Percentiles rank a stretch among this genome's conserved stretches.
These are phyloP conservation scores for Suillus fuscotomentosus DNA, from an alignment of 768 basidiomycete species.

Conservation along the genomic window DNA sequence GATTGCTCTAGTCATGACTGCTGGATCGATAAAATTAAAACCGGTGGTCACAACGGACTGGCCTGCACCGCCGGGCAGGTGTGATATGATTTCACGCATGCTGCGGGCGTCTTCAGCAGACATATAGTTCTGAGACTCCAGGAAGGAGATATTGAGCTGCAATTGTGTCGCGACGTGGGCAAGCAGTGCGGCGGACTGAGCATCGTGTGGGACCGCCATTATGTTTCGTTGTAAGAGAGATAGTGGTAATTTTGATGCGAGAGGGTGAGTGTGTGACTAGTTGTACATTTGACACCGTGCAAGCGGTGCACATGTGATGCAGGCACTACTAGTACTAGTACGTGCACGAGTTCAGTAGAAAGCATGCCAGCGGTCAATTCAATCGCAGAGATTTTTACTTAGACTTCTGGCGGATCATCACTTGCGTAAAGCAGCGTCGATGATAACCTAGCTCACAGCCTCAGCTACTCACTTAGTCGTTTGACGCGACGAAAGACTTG, in stretches of 20 bases:
- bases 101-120: constrained; percentile 43
- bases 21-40: constrained; percentile 7
- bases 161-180: constrained; percentile 59
- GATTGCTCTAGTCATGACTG: constrained; percentile 8
- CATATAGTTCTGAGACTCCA: constrained; percentile 54
- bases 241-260: neutral
- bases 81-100: constrained; percentile 44
- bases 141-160: constrained; percentile 55
- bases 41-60: constrained; percentile 15
- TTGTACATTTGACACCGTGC: neutral
- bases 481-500: neutral
- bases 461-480: neutral
- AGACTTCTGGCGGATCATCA: neutral
- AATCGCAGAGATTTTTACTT: neutral
- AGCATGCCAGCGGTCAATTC: neutral
- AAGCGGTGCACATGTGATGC: neutral
- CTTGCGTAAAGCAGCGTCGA: neutral
- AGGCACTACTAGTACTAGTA: no score
- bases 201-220: constrained; percentile 26
- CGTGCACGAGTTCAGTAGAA: neutral
- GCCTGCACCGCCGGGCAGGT: constrained; percentile 33
- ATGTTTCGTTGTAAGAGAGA: neutral
- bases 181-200: constrained; percentile 44
- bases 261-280: neutral
- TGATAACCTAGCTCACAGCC: neutral